Conservation (phyloP, 108 stramenopile species). For the Pseudonitzschia multiseries region DNA sequence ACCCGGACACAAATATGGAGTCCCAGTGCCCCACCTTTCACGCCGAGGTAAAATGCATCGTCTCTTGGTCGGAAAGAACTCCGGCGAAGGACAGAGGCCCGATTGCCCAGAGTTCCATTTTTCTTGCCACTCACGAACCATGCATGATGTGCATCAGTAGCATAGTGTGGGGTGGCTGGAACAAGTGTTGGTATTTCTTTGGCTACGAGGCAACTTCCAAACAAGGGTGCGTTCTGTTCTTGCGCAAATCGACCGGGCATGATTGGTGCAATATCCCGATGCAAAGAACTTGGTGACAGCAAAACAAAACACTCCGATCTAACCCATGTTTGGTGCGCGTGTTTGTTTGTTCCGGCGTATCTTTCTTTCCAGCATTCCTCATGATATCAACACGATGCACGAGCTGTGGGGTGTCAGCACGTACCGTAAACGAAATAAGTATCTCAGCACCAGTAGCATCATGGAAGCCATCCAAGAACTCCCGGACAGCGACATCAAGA, state of each 20-base stretch:
- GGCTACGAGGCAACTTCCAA: conserved; percentile 44
- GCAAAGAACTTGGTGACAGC: neutral
- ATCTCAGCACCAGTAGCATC: conserved; percentile 39
- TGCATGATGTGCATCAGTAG: conserved; percentile 63
- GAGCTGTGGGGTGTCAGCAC: conserved; percentile 63
- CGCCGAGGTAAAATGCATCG: conserved; percentile 54
- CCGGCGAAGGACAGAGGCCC: conserved; percentile 44
- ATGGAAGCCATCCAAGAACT: conserved; percentile 46
- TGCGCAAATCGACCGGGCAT: neutral
- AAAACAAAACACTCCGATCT: neutral
- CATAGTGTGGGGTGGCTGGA: conserved; percentile 57
- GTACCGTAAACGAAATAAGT: conserved; percentile 59
- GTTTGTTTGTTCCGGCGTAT: neutral
- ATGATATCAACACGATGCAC: conserved; percentile 66
- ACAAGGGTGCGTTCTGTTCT: conserved; percentile 44
- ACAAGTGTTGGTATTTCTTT: conserved; percentile 50
- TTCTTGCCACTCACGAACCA: conserved; percentile 60
- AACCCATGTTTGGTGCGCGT: neutral
- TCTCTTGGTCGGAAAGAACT: conserved; percentile 40
- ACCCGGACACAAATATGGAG: conserved; percentile 45
- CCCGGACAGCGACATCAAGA: conserved; percentile 35
- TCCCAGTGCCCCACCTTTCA: conserved; percentile 49
- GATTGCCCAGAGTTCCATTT: conserved; percentile 38
- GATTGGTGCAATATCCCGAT: neutral
- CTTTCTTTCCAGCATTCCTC: conserved; percentile 31